Evolutionary conservation across 202 grass and related monocot species (phyloP).

Genomic region (Zizania palustris): DNA sequence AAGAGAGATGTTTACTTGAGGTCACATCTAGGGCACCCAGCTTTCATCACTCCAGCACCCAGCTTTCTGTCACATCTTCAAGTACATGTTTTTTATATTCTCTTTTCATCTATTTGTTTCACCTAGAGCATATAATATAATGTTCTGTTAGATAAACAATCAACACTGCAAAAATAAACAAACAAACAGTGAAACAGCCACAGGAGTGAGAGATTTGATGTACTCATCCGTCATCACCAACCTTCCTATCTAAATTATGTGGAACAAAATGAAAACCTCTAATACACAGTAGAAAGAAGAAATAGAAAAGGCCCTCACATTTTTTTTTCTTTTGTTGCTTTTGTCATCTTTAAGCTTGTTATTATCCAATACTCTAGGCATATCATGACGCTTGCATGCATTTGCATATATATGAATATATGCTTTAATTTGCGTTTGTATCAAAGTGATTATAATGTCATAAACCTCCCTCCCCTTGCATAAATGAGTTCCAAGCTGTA

Average conservation of each 20-base stretch:
- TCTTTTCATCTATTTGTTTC: constrained; percentile 7
- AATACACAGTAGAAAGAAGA: constrained; percentile 32
- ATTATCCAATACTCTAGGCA: constrained; percentile 27
- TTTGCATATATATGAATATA: constrained; percentile 7
- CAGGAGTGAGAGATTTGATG: constrained; percentile 3
- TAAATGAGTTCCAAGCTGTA: constrained; percentile 56
- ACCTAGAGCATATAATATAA: constrained; percentile 48
- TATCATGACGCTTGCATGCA: constrained; percentile 36
- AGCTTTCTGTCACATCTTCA: constrained; percentile 66
- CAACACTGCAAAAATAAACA: neutral
- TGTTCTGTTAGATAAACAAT: constrained; percentile 41
- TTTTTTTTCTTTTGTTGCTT: constrained; percentile 38
- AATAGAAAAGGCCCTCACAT: neutral
- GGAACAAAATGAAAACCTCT: constrained; percentile 41
- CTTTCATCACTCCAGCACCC: constrained; percentile 36
- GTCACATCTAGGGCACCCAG: constrained; percentile 63
- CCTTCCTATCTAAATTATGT: constrained; percentile 43
- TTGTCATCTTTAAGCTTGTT: constrained; percentile 44
- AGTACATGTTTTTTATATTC: constrained; percentile 29
- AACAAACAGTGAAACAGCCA: neutral
- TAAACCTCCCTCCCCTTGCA: constrained; percentile 52
- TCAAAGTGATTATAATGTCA: constrained; percentile 57
- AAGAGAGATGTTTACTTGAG: constrained; percentile 26
- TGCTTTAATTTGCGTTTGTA: constrained; percentile 31
- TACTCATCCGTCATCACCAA: constrained; percentile 8